Conservation (phyloP, 2,329 filamentous ascomycete species). For the Phoma sp. region DNA sequence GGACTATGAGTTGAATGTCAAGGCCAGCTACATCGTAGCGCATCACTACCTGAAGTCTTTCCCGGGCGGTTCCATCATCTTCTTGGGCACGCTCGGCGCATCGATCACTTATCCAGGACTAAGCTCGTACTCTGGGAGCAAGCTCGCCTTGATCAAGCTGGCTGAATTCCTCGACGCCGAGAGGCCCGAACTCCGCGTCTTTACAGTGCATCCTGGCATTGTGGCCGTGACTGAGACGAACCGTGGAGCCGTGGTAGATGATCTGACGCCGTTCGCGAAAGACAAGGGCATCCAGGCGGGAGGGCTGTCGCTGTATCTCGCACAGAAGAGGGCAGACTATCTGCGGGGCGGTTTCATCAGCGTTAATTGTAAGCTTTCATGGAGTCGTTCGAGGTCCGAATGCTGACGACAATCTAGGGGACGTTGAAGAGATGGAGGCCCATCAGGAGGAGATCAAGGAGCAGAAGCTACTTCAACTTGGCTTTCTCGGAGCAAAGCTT, state of each 20-base stretch:
- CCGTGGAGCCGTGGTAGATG: constrained; percentile 13
- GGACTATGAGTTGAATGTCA: constrained; percentile 28
- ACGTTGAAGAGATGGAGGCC: constrained; percentile 37
- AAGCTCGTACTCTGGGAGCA: constrained; percentile 29
- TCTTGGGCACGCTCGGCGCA: constrained; percentile 22
- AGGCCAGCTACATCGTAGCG: constrained; percentile 21
- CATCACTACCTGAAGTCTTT: constrained; percentile 15
- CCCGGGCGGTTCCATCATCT: constrained; percentile 26
- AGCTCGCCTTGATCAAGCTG: constrained; percentile 29
- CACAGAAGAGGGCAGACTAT: constrained; percentile 25
- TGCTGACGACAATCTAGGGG: constrained; percentile 23
- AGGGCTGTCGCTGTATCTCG: constrained; percentile 25
- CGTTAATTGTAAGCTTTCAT: constrained; percentile 30
- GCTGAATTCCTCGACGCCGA: constrained; percentile 32
- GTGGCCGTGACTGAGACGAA: constrained; percentile 18
- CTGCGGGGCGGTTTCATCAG: constrained; percentile 25
- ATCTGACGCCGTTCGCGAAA: constrained; percentile 24
- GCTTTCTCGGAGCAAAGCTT: constrained; percentile 25
- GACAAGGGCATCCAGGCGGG: constrained; percentile 28
- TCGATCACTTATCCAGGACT: constrained; percentile 22
- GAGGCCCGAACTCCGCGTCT: constrained; percentile 28
- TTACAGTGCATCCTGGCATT: constrained; percentile 33
- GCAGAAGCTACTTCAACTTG: constrained; percentile 35
- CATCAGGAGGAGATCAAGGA: constrained; percentile 39
- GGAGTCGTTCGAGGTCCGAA: neutral